Evolutionary conservation across 495 filamentous ascomycete species (phyloP).

Genomic region (Tuber indicum): DNA sequence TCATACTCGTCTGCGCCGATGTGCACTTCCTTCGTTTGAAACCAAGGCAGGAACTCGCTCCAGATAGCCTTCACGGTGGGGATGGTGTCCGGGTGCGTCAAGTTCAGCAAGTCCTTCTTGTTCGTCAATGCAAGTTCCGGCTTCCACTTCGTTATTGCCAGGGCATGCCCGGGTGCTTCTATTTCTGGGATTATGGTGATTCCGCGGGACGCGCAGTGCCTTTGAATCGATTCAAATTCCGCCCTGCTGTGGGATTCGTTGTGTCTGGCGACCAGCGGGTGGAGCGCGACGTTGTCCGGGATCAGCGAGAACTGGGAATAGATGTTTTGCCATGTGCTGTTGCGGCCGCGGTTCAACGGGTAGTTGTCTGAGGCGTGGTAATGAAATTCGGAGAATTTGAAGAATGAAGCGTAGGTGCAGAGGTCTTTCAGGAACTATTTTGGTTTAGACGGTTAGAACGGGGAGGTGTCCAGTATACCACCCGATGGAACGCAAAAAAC

Average conservation of each 20-base stretch:
- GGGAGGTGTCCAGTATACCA: neutral
- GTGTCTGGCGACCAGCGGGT: conserved; percentile 46
- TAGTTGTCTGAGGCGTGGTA: conserved; percentile 56
- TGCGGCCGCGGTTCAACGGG: conserved; percentile 51
- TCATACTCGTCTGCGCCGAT: conserved; percentile 57
- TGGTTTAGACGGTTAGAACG: neutral
- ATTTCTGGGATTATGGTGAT: conserved; percentile 54
- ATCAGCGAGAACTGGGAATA: conserved; percentile 51
- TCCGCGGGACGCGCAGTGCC: conserved; percentile 50
- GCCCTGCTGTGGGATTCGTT: conserved; percentile 50
- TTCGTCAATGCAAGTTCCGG: conserved; percentile 49
- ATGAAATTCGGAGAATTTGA: conserved; percentile 55
- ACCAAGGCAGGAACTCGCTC: conserved; percentile 54
- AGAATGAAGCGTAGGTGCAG: conserved; percentile 54
- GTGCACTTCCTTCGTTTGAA: conserved; percentile 53
- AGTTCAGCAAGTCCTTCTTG: conserved; percentile 50
- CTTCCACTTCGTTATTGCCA: conserved; percentile 54
- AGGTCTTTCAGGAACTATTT: conserved; percentile 50
- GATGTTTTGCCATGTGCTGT: conserved; percentile 50
- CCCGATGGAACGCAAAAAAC: neutral
- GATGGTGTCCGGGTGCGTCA: conserved; percentile 52
- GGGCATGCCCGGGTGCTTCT: conserved; percentile 51
- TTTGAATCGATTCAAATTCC: conserved; percentile 50
- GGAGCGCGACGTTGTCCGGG: conserved; percentile 44
- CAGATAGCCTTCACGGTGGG: conserved; percentile 52